Evolutionary conservation across 306 rosid genomes (phyloP).

Genomic region (Quercus dentata): DNA sequence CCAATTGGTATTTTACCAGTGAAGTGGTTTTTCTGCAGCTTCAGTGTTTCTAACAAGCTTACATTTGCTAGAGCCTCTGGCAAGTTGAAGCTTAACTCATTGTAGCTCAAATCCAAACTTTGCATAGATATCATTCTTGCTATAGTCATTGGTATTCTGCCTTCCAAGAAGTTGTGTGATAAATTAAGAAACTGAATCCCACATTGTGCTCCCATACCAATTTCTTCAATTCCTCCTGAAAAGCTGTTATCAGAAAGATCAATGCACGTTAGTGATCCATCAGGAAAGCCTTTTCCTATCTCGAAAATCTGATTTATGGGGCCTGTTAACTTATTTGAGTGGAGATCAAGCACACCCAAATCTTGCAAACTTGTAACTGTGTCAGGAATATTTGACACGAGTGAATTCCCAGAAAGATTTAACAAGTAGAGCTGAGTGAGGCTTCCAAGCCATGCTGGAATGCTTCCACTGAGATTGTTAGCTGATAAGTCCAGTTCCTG

Average conservation of each 20-base stretch:
- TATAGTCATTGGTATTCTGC: constrained; percentile 39
- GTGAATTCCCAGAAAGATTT: constrained; percentile 64
- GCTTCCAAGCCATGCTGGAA: constrained; percentile 61
- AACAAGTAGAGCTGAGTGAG: constrained; percentile 45
- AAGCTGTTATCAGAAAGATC: constrained; percentile 69
- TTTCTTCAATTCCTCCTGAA: constrained; percentile 46
- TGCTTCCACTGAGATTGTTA: constrained; percentile 55
- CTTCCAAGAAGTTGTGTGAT: constrained; percentile 54
- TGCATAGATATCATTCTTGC: constrained; percentile 36
- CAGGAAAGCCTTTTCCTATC: constrained; percentile 21
- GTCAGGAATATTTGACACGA: constrained; percentile 49
- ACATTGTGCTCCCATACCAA: constrained; percentile 32
- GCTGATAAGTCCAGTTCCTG: constrained; percentile 66
- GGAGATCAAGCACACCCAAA: constrained; percentile 62
- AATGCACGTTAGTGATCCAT: constrained; percentile 37
- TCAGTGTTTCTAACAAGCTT: constrained; percentile 44
- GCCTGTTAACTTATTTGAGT: constrained; percentile 63
- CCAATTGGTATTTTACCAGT: constrained; percentile 52
- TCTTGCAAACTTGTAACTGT: constrained; percentile 39
- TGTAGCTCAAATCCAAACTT: constrained; percentile 62
- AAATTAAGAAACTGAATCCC: constrained; percentile 53
- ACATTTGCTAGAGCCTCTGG: constrained; percentile 49
- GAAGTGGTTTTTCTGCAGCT: constrained; percentile 61
- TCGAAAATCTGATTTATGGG: constrained; percentile 35
- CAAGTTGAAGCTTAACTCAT: constrained; percentile 41